Conservation (phyloP, 495 filamentous ascomycete genomes). For the Aspergillus sclerotiicarbonarius region DNA sequence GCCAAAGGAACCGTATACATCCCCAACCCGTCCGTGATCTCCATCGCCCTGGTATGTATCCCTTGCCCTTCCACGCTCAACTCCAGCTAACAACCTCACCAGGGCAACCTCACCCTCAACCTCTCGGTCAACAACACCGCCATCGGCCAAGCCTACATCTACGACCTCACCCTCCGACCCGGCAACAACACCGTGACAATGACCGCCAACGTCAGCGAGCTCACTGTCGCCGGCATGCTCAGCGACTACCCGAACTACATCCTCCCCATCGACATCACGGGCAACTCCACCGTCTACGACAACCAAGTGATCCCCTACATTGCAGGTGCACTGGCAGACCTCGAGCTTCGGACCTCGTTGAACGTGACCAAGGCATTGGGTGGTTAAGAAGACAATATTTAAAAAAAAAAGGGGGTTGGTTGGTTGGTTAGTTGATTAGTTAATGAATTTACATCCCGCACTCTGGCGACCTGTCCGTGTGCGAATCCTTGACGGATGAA, state of each 20-base stretch:
- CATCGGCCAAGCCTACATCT: constrained; percentile 56
- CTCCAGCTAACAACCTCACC: constrained; percentile 15
- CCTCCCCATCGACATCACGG: constrained; percentile 58
- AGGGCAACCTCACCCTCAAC: constrained; percentile 67
- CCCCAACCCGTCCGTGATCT: constrained; percentile 68
- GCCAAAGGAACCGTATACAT: constrained; percentile 62
- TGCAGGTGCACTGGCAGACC: constrained; percentile 45
- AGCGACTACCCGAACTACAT: constrained; percentile 52
- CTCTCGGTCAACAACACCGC: constrained; percentile 49
- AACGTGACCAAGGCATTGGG: constrained; percentile 40
- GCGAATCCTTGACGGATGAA: too few relatives aligned
- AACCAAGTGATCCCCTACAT: constrained; percentile 63
- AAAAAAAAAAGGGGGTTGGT: background rate
- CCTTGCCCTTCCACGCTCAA: background rate
- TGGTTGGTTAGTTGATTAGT: background rate
- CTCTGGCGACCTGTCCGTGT: too few relatives aligned
- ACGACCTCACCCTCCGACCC: constrained; percentile 57
- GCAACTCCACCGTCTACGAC: constrained; percentile 55
- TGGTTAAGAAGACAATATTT: background rate
- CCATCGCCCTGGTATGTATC: constrained; percentile 55
- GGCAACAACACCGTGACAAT: constrained; percentile 60
- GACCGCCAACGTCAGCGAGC: constrained; percentile 51
- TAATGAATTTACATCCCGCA: background rate
- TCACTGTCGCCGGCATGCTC: constrained; percentile 42
- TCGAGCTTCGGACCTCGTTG: constrained; percentile 38